Conservation (phyloP, 2,329 filamentous ascomycete genomes). For the Parastagonospora nodorum region DNA sequence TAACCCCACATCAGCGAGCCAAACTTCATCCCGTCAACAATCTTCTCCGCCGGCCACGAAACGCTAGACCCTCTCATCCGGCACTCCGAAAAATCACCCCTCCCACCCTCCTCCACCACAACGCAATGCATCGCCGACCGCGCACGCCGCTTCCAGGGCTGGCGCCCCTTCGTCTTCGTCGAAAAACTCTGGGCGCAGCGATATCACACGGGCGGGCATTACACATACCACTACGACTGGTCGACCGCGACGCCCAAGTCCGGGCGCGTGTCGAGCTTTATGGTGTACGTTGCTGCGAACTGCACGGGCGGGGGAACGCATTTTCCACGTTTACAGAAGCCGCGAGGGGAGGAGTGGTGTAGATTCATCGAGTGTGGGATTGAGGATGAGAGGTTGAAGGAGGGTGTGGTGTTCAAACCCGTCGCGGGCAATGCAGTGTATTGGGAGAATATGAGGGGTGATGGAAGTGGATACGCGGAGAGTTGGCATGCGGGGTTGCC, state of each 20-base stretch:
- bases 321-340: conserved; percentile 59
- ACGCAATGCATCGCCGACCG: conserved; percentile 62
- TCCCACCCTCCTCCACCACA: conserved; percentile 51
- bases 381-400: conserved; percentile 12
- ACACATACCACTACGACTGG: conserved; percentile 64
- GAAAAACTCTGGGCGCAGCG: conserved; percentile 66
- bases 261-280: conserved; percentile 61
- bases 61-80: conserved; percentile 56
- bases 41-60: conserved; percentile 57
- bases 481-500: conserved; percentile 67
- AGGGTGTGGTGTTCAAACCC: conserved; percentile 63
- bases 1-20: conserved; percentile 42
- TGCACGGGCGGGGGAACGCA: conserved; percentile 65
- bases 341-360: conserved; percentile 58
- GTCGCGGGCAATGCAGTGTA: conserved; percentile 64
- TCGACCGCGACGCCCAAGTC: conserved; percentile 40
- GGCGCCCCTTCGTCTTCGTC: conserved; percentile 62
- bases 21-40: conserved; percentile 60
- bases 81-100: conserved; percentile 57
- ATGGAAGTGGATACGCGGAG: conserved; percentile 62
- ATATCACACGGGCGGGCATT: conserved; percentile 64
- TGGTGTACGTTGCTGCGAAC: conserved; percentile 61
- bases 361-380: conserved; percentile 59
- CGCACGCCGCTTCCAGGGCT: conserved; percentile 64
- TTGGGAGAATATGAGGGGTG: conserved; percentile 64